Conservation (phyloP, 2,329 filamentous ascomycete genomes). For the Fusarium sp. region DNA sequence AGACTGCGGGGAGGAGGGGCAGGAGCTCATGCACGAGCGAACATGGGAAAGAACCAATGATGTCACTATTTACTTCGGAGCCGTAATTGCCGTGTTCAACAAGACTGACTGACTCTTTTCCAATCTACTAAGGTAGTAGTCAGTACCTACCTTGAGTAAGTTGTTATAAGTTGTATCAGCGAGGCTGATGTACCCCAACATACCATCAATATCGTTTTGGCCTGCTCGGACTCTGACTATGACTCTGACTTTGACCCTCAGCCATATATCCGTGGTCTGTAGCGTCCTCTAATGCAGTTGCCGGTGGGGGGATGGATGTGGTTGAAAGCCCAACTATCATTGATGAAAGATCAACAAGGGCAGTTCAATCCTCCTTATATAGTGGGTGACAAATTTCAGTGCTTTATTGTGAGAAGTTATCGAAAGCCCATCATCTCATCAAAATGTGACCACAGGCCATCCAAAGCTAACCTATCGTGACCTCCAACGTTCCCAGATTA, state of each 20-base stretch:
- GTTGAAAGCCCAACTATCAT: neutral
- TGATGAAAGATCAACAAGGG: neutral
- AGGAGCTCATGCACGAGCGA: conserved; percentile 4
- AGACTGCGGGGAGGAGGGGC: conserved; percentile 33
- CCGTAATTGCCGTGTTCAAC: neutral
- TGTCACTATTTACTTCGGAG: conserved; percentile 27
- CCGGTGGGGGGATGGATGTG: neutral
- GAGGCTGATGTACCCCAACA: neutral
- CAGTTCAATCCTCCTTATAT: neutral
- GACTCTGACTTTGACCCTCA: neutral
- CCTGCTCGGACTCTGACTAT: neutral
- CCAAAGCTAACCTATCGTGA: conserved; percentile 17
- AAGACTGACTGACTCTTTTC: neutral
- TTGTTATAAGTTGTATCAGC: neutral
- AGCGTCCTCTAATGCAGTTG: neutral
- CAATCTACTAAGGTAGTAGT: neutral
- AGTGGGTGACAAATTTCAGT: neutral
- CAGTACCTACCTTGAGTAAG: too few species aligned
- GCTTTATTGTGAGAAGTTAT: neutral
- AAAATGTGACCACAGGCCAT: neutral
- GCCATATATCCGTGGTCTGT: neutral
- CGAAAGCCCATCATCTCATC: neutral
- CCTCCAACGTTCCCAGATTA: neutral
- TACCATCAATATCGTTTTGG: neutral
- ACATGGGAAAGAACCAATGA: conserved; percentile 22